Conservation (phyloP, 768 basidiomycete species). For the Galerina sulciceps region DNA sequence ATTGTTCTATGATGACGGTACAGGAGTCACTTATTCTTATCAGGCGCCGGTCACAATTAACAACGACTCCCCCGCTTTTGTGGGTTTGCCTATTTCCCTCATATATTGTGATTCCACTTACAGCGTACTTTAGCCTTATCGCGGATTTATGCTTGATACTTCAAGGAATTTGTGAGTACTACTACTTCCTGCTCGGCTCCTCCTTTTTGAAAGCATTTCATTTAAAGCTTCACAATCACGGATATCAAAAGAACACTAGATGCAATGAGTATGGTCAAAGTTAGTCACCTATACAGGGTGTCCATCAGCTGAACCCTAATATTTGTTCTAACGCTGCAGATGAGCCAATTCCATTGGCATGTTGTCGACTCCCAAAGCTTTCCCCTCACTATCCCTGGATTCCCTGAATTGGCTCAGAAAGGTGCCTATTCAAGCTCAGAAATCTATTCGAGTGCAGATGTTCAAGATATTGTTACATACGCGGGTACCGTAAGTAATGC, state of each 20-base stretch:
- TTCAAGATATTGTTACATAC: slow-evolving; percentile 63
- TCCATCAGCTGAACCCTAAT: slow-evolving; percentile 50
- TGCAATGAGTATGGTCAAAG: slow-evolving; percentile 78
- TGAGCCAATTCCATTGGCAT: slow-evolving; percentile 85
- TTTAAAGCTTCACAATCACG: slow-evolving; percentile 56
- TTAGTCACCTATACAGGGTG: slow-evolving; percentile 20
- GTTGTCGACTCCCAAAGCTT: slow-evolving; percentile 81
- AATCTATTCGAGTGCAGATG: slow-evolving; percentile 57
- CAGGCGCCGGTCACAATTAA: slow-evolving; percentile 60
- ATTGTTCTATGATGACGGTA: slow-evolving; percentile 63
- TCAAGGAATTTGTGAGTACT: slow-evolving; percentile 69
- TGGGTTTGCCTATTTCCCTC: slow-evolving; percentile 33
- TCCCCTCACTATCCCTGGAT: slow-evolving; percentile 64
- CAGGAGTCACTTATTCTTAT: slow-evolving; percentile 51
- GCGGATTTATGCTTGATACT: slow-evolving; percentile 84
- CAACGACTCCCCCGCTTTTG: slow-evolving; percentile 68
- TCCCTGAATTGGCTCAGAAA: slow-evolving; percentile 61
- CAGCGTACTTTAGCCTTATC: slow-evolving; percentile 54
- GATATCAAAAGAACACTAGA: slow-evolving; percentile 75
- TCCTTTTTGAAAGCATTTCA: not conserved
- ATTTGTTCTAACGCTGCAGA: slow-evolving; percentile 30
- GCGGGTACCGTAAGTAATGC: slow-evolving; percentile 61
- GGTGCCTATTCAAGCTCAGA: slow-evolving; percentile 69
- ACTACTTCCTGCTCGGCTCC: not conserved
- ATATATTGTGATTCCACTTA: not conserved